Evolutionary conservation across 140 eudicot genomes (phyloP).

Genomic region (Flaveria floridana): DNA sequence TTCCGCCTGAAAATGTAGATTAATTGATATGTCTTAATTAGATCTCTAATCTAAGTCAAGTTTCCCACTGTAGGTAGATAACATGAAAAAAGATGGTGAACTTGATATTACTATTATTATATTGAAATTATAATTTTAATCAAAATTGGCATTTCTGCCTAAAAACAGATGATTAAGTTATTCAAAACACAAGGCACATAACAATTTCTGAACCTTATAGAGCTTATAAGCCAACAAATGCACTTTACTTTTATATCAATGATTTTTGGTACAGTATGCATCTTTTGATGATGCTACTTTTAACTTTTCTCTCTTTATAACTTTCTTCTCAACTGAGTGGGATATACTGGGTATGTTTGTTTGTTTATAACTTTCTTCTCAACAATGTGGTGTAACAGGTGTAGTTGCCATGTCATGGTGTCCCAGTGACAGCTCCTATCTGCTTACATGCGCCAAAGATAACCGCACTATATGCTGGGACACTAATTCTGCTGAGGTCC

Average conservation of each 20-base stretch:
- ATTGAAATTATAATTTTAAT: background rate
- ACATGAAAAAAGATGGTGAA: background rate
- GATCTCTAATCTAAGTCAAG: background rate
- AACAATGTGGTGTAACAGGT: constrained; percentile 49
- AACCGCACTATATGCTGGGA: constrained; percentile 99
- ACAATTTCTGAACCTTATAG: background rate
- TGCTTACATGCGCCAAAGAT: constrained; percentile 97
- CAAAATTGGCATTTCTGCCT: background rate
- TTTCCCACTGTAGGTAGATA: background rate
- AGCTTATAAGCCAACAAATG: background rate
- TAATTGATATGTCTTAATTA: background rate
- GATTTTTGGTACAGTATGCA: background rate
- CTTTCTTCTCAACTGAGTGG: constrained; percentile 8
- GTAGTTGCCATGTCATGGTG: constrained; percentile 99
- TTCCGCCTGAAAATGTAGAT: background rate
- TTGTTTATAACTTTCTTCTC: constrained; percentile 5
- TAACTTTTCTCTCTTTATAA: background rate
- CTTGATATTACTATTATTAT: background rate
- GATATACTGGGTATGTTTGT: too few species aligned
- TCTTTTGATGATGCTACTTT: constrained; percentile 6
- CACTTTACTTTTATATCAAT: background rate
- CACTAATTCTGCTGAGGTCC: constrained; percentile 73
- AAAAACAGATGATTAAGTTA: background rate
- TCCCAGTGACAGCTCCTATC: constrained; percentile 86
- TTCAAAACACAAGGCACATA: background rate